These are phyloP conservation scores for Calonectria multiphialidica DNA, from an alignment of 2,329 filamentous ascomycete genomes.

Conservation along the genomic window DNA sequence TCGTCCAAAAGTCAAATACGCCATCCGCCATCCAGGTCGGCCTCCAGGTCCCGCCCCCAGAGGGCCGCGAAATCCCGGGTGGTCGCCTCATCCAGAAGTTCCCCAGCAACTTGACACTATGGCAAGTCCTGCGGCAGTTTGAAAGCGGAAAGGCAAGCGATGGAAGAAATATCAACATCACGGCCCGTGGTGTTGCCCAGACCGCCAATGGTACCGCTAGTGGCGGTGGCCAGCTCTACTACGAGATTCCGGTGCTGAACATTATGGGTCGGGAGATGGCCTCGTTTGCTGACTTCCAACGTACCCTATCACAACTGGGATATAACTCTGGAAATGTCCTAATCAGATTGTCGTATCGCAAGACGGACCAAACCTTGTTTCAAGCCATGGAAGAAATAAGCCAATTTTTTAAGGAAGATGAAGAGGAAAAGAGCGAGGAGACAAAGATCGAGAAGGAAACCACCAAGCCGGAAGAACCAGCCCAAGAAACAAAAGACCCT, in stretches of 20 bases:
- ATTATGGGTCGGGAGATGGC: slow-evolving; percentile 85
- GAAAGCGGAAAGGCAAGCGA: slow-evolving; percentile 79
- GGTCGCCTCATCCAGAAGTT: slow-evolving; percentile 86
- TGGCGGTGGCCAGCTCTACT: slow-evolving; percentile 82
- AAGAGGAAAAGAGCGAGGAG: slow-evolving; percentile 32
- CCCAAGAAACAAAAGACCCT: slow-evolving; percentile 24
- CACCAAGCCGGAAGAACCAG: slow-evolving; percentile 15
- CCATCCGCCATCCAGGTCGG: slow-evolving; percentile 89
- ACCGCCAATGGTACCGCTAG: slow-evolving; percentile 63
- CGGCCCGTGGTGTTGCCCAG: slow-evolving; percentile 81
- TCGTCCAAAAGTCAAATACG: slow-evolving; percentile 88
- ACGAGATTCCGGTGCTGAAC: slow-evolving; percentile 87
- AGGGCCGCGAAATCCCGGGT: slow-evolving; percentile 71
- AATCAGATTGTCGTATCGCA: slow-evolving; percentile 81
- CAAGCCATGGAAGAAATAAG: slow-evolving; percentile 88
- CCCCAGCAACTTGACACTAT: slow-evolving; percentile 87
- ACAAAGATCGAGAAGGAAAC: slow-evolving; percentile 16
- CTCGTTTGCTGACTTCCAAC: slow-evolving; percentile 85
- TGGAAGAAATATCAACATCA: slow-evolving; percentile 80
- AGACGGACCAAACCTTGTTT: slow-evolving; percentile 82
- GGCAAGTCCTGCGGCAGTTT: slow-evolving; percentile 91
- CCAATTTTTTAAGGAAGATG: slow-evolving; percentile 74
- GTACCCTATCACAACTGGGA: slow-evolving; percentile 87
- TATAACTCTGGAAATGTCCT: slow-evolving; percentile 87
- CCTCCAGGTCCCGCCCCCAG: slow-evolving; percentile 83